Conservation (phyloP, 129 eudicot genomes). For the Heracleum sosnowskyi region DNA sequence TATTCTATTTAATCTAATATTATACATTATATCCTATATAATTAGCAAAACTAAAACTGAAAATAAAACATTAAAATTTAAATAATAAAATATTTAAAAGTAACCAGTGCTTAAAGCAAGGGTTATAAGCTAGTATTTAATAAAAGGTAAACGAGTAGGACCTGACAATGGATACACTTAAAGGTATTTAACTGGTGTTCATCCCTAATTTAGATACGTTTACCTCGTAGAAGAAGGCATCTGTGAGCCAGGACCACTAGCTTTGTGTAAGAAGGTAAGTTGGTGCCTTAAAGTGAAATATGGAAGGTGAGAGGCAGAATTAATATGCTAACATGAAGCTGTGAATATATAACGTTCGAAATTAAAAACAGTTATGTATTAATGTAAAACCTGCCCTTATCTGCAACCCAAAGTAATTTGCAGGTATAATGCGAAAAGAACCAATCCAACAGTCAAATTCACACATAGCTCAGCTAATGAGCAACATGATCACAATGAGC, state of each 20-base stretch:
- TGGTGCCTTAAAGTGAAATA: not conserved
- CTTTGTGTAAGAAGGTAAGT: not conserved
- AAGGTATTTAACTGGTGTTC: not conserved
- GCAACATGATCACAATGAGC: not conserved
- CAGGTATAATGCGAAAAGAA: not conserved
- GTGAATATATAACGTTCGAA: not conserved
- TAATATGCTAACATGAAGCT: not conserved
- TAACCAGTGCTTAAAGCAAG: too few relatives aligned
- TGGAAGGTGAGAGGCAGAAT: not conserved
- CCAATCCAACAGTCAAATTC: too few relatives aligned
- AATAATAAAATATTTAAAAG: too few relatives aligned
- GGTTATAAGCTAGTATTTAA: too few relatives aligned
- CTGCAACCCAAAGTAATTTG: not conserved
- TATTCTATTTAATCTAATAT: too few relatives aligned
- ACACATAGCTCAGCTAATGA: too few relatives aligned
- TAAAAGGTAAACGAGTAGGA: not conserved
- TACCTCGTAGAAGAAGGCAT: not conserved
- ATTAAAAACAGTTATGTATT: not conserved
- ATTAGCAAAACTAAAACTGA: too few relatives aligned
- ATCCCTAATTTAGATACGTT: not conserved
- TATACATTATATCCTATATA: too few relatives aligned
- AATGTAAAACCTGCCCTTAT: not conserved
- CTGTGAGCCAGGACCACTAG: not conserved
- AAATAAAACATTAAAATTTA: too few relatives aligned
- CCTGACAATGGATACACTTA: too few relatives aligned